Base-by-base conservation (phyloP, 768 basidiomycete genomes). In the Lactifluus piperatus region DNA sequence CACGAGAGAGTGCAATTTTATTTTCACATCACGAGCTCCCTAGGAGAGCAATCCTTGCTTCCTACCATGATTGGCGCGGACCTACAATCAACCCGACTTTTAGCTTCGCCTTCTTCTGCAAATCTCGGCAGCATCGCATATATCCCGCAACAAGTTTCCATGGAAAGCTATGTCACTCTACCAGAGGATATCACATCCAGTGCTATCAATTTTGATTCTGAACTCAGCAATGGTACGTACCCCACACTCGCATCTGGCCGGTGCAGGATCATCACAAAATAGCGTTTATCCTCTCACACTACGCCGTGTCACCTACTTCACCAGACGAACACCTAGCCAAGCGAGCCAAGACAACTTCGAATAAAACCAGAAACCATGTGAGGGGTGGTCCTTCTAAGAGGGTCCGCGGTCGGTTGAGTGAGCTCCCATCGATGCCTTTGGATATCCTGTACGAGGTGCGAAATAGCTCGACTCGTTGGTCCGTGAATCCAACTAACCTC, bases 361-460 rank as follows among this genome's bases (percentile, higher is more conserved):
- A 16, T 7, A 56, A 47, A 32, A 48, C 2, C n/a, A 10, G 47
- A 8, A 30, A 8, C n/a, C 26, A 26, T 54, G 29, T 5, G 24
- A 55, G 10, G 24, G 4, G 5, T 13, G 47, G 46, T 3, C 37
- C 39, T 43, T 56, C 47, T 13, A 34, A 32, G 57, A 62, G 39
- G 36, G n/a, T 56, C 6, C 45, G 22, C 10, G 58, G 52, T 4
- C 53, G 55, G 24, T 54, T 65, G 34, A 56, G 60, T 54, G 37
- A 63, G 36, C 50, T 60, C 36, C 47, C 56, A 61, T 30, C 63
- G 7, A 62, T 71, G 65, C 67, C 70, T 7, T 53, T 71, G 4
- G 70, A 71, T 39, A 62, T 71, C 27, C 52, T 71, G 29, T 62
- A 64, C 24, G 68, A 71, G 65, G 70, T 70, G 30, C 22, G 52